Base-by-base conservation (phyloP, 345 rosid genomes). In the Sisymbrium irio region DNA sequence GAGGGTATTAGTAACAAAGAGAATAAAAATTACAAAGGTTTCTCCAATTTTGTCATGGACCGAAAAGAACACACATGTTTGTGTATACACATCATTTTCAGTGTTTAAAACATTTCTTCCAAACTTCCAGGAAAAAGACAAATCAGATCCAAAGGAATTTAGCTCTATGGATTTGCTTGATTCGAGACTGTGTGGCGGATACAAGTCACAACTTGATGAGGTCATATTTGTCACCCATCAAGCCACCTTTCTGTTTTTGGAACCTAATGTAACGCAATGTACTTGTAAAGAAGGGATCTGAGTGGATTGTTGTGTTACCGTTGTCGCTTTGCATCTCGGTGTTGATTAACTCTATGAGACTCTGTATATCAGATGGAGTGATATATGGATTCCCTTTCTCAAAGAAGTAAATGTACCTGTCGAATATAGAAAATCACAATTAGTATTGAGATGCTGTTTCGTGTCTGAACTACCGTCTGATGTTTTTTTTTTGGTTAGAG, bases 381-480 rank as follows among this genome's bases (percentile, higher is more conserved):
- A 89, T 82, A 74, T 87, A 90, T 28, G 83, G 83, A 79, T 89
- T 90, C 62, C 85, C 96, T 74, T 89, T 93, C 89, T 93, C 97
- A 1, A 80, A 87, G 73, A 85, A 90, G 76, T 90, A 93, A 3
- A 93, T 74, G 77, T 90, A 89, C 87, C 97, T 93, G 62, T 39
- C 25, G 22, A 9, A 13, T 20, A 27, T 22, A 9, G 12, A 59
- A 20, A 32, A 50, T 3, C 17, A 27, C 22, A 30, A 7, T 67
- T 22, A 61, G 46, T 27, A 53, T 5, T 46, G 66, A 7, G 37
- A 42, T 44, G 59, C n/a, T 57, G 14, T n/a, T 72, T 5, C 62
- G 53, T 51, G 25, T 27, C 39, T 60, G 42, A 69, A 53, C 7
- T 39, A 62, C 8, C 45, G 33, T 49, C 9, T 15, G 17, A 63